Conservation (phyloP, 140 eudicot species). For the Erigeron philadelphicus region DNA sequence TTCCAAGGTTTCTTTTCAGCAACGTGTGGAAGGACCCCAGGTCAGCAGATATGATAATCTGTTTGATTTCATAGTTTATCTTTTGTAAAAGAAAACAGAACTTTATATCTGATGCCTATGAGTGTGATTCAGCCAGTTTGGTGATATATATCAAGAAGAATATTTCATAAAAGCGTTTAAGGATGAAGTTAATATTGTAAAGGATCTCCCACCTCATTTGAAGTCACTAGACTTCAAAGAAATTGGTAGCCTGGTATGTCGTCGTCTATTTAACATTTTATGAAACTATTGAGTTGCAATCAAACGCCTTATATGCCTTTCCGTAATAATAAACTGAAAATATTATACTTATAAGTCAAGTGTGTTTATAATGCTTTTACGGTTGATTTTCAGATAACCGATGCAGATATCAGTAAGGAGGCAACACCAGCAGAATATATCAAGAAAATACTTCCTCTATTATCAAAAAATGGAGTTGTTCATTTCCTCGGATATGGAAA, state of each 20-base stretch:
- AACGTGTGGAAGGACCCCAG: conserved; percentile 97
- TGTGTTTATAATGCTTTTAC: conserved; percentile 12
- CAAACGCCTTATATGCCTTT: not conserved
- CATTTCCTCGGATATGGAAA: conserved; percentile 95
- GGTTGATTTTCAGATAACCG: conserved; percentile 61
- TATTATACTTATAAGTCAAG: not conserved
- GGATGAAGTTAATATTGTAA: conserved; percentile 64
- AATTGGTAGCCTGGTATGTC: conserved; percentile 77
- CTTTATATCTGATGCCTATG: not conserved
- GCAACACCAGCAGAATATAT: conserved; percentile 64
- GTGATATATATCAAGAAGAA: conserved; percentile 90
- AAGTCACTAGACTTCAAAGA: conserved; percentile 59
- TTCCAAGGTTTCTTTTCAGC: conserved; percentile 90
- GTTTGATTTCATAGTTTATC: not conserved
- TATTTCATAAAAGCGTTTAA: conserved; percentile 51
- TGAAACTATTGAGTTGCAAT: not conserved
- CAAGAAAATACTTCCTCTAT: conserved; percentile 55
- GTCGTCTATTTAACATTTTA: not conserved
- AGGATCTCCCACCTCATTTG: conserved; percentile 67
- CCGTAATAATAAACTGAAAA: not conserved
- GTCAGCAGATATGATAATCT: conserved; percentile 26
- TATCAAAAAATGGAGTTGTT: conserved; percentile 58
- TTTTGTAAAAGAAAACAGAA: not conserved
- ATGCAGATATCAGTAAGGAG: conserved; percentile 82
- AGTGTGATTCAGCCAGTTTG: conserved; percentile 74